These are phyloP conservation scores for Chamaenerion angustifolium DNA, from an alignment of 345 rosid genomes.

Conservation along the genomic window DNA sequence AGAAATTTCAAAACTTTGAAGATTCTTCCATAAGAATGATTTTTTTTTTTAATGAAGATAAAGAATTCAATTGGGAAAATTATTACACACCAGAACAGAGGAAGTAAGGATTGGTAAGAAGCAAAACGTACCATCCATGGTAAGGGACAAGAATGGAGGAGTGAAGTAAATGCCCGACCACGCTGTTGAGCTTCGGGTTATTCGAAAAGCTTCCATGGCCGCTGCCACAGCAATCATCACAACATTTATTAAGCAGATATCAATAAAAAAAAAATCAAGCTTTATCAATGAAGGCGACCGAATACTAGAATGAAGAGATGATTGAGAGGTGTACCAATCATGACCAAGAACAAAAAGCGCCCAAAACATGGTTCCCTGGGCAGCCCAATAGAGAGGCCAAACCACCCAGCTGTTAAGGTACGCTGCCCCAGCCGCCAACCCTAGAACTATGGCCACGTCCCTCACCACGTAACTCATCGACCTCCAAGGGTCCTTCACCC, in stretches of 20 bases:
- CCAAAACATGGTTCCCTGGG: constrained; percentile 98
- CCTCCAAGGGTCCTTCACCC: constrained; percentile 79
- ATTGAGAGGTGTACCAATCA: constrained; percentile 59
- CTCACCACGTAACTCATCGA: constrained; percentile 79
- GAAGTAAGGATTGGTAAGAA: not conserved
- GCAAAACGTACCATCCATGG: constrained; percentile 66
- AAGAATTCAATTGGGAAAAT: not conserved
- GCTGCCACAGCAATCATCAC: constrained; percentile 17
- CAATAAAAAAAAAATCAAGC: not conserved
- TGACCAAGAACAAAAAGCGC: constrained; percentile 95
- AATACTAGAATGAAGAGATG: not conserved
- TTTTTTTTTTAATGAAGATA: not conserved
- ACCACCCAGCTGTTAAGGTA: constrained; percentile 50
- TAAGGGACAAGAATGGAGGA: constrained; percentile 88
- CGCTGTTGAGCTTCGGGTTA: constrained; percentile 53
- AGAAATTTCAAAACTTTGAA: too few species aligned
- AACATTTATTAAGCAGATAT: not conserved
- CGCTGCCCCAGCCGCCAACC: constrained; percentile 65
- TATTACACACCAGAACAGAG: not conserved
- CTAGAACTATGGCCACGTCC: constrained; percentile 55
- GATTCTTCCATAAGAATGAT: too few species aligned
- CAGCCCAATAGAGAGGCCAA: constrained; percentile 90
- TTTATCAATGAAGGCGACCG: not conserved
- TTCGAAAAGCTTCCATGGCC: constrained; percentile 96
- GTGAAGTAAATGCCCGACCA: constrained; percentile 77